Conservation (phyloP, 2,329 filamentous ascomycete genomes). For the Cordyceps fumosorosea region DNA sequence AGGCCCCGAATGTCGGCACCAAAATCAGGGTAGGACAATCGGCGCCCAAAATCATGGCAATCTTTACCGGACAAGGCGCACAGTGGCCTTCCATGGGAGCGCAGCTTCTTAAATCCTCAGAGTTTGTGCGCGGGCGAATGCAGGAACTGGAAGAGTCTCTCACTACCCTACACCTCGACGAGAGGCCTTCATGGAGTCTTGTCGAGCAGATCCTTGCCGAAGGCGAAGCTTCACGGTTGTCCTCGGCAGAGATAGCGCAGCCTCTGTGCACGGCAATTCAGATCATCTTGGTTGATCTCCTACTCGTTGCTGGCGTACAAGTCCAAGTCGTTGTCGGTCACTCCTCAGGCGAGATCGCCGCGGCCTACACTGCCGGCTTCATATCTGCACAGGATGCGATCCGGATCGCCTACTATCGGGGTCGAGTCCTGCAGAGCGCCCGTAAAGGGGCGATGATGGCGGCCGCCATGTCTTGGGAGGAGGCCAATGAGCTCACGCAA, state of each 20-base stretch:
- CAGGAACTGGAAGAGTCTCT: neutral
- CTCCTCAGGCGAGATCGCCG: constrained; percentile 40
- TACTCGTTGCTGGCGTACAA: constrained; percentile 22
- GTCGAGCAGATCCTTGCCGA: constrained; percentile 16
- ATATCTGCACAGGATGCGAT: constrained; percentile 21
- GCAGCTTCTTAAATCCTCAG: constrained; percentile 15
- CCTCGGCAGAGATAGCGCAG: constrained; percentile 20
- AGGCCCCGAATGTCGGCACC: neutral
- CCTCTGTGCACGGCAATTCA: constrained; percentile 22
- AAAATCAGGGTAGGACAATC: neutral
- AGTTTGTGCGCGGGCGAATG: neutral
- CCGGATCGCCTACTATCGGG: constrained; percentile 18
- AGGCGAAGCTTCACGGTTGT: neutral
- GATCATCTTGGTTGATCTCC: constrained; percentile 19
- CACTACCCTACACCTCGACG: neutral
- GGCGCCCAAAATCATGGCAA: constrained; percentile 14
- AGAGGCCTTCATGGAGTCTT: constrained; percentile 20
- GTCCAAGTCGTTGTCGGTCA: constrained; percentile 35
- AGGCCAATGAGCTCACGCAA: neutral
- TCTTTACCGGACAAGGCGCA: constrained; percentile 27
- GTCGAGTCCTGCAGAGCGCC: neutral
- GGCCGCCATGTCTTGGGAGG: constrained; percentile 12
- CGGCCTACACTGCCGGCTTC: constrained; percentile 40
- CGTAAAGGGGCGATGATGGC: constrained; percentile 15
- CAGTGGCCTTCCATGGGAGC: constrained; percentile 26